A percentile compares a stretch with the other conserved stretches of the same genome.
Conservation (phyloP, 345 rosid genomes). For the Eucalyptus urophylla region DNA sequence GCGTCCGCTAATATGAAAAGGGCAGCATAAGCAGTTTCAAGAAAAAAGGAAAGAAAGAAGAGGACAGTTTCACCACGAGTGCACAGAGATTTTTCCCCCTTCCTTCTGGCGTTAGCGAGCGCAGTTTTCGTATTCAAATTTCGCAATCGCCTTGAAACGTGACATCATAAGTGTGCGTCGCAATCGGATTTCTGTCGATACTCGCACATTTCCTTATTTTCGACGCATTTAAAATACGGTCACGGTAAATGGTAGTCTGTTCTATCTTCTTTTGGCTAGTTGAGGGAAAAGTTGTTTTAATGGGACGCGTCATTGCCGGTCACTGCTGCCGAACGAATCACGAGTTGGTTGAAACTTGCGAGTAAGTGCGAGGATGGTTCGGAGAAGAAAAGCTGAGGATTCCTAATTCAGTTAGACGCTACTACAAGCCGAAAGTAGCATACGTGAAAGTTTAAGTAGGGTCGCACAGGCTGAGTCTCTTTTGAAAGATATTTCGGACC, state of each 20-base stretch:
- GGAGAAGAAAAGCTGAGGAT: neutral
- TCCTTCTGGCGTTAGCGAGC: neutral
- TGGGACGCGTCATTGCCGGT: accelerated
- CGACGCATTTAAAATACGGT: neutral
- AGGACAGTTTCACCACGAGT: neutral
- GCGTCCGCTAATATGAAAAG: neutral
- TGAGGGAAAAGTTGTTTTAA: neutral
- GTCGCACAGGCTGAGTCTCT: accelerated
- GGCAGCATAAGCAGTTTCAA: neutral
- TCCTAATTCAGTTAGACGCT: neutral
- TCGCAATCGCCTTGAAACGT: neutral
- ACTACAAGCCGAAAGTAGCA: no score
- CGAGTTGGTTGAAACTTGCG: neutral
- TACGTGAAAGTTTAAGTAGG: no score
- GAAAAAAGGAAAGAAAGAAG: neutral
- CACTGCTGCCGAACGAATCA: accelerated
- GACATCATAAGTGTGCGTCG: neutral
- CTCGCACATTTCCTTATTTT: neutral
- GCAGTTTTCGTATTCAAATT: neutral
- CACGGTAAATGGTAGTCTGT: no score
- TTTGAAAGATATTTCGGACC: neutral
- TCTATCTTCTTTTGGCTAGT: neutral
- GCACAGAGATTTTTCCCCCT: neutral
- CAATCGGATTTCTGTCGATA: neutral
- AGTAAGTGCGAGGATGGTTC: neutral